Evolutionary conservation across 768 basidiomycete species (phyloP).

Genomic region (Suillus cothurnatus): DNA sequence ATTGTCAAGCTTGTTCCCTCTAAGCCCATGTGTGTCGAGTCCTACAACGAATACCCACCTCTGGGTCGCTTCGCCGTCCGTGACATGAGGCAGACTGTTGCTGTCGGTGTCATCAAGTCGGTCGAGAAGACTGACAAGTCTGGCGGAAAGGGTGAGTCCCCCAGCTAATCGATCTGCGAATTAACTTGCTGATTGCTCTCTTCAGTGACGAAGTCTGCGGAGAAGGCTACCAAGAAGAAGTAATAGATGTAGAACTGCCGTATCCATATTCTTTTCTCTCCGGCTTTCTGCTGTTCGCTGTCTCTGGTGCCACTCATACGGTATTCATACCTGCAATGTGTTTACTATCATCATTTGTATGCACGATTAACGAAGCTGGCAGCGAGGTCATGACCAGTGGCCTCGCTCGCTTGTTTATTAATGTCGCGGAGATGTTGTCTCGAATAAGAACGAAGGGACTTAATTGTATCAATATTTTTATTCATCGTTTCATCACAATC

Average conservation of each 20-base stretch:
- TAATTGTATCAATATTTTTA: slow-evolving; percentile 9
- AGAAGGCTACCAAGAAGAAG: slow-evolving; percentile 97
- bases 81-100: slow-evolving; percentile 99
- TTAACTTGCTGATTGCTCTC: slow-evolving; percentile 16
- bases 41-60: slow-evolving; percentile 97
- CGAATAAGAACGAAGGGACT: slow-evolving; percentile 1
- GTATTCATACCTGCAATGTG: slow-evolving; percentile 38
- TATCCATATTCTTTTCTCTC: slow-evolving; percentile 56
- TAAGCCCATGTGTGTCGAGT: slow-evolving; percentile 96
- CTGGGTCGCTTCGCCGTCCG: slow-evolving; percentile 99
- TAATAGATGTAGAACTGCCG: slow-evolving; percentile 80
- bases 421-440: slow-evolving; percentile 11
- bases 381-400: slow-evolving; percentile 24
- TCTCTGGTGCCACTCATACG: slow-evolving; percentile 30
- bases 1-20: slow-evolving; percentile 96
- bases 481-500: background rate
- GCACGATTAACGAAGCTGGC: slow-evolving; percentile 44
- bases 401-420: slow-evolving; percentile 9
- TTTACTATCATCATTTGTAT: slow-evolving; percentile 46
- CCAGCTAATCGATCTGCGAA: background rate
- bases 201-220: slow-evolving; percentile 89
- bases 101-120: slow-evolving; percentile 97
- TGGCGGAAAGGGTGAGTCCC: slow-evolving; percentile 76
- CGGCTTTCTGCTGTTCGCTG: slow-evolving; percentile 44
- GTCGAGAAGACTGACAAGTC: slow-evolving; percentile 94